Base-by-base conservation (phyloP, 2,329 filamentous ascomycete species). In the Fusarium tricinctum region DNA sequence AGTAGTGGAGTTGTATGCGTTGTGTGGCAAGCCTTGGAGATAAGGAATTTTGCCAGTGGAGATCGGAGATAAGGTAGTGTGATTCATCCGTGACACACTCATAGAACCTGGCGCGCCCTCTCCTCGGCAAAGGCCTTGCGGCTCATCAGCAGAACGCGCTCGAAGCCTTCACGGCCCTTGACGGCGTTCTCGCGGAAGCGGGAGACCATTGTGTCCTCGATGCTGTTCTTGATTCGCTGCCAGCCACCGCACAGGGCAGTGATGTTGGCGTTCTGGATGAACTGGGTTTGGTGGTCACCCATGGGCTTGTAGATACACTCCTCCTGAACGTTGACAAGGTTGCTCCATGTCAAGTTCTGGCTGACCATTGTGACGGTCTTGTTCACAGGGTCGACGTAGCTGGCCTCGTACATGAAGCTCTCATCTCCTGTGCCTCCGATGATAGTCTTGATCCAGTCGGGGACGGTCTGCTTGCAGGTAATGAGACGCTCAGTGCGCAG, bases 311-410 rank as follows among this genome's bases (percentile, higher is more conserved):
- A 98, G 57, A 92, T 84, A 68, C 97, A 94, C 19, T 95, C 97
- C 83, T 99, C 96, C 78, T 94, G 92, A 45, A 97, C 94, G 76
- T 88, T 93, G 78, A 98, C 85, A 54, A 99, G 87, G 76, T 98
- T 97, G 68, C 89, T 91, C 88, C 89, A 96, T 9, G 96, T 98
- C 78, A 99, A 85, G 82, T 99, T 99, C 78, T 93, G 93, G 71
- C 92, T 96, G 79, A 94, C 94, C 92, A 99, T 97, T 65, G 94
- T 98, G 76, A 99, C 93, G 69, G 92, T 97, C 81, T 94, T 93
- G 66, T 85, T 84, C 42, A 80, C 76, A 1, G 93, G 93, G 80
- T 98, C 93, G 77, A 99, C 95, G 80, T 98, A 98, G 61, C 92
- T 97, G 44, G 94, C 92, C 83, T 99, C 96, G 80, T 95, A 97